Conservation (phyloP, 805 yeast genomes). For the Suhomyces kilbournensis region DNA sequence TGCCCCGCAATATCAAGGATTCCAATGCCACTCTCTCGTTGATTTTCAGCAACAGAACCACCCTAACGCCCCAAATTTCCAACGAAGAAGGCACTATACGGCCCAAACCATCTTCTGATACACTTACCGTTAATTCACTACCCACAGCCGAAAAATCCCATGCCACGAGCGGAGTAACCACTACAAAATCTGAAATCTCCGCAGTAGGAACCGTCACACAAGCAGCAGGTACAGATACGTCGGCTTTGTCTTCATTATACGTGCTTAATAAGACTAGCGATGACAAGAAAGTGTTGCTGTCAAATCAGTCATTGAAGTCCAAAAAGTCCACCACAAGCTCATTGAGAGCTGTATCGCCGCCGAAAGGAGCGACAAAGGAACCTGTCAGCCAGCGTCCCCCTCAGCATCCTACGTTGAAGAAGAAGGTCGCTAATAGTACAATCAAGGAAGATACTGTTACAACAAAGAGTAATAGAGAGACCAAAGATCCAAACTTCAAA, state of each 20-base stretch:
- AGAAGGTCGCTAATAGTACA: background rate
- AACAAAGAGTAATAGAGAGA: background rate
- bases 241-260: conserved; percentile 40
- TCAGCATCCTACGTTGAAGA: background rate
- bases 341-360: background rate
- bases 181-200: conserved; percentile 26
- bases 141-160: background rate
- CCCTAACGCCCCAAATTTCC: conserved; percentile 7
- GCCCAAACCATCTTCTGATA: background rate
- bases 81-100: background rate
- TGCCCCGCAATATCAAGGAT: conserved; percentile 10
- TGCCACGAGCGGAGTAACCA: conserved; percentile 19
- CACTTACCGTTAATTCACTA: background rate
- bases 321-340: conserved; percentile 1
- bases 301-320: conserved; percentile 7
- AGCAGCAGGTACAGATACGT: conserved; percentile 18
- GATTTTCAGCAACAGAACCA: conserved; percentile 19
- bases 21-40: conserved; percentile 26
- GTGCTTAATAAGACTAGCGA: conserved; percentile 30
- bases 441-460: background rate
- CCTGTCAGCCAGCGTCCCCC: too few relatives aligned
- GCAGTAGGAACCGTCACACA: conserved; percentile 39
- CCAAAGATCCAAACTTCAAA: background rate
- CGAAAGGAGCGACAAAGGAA: background rate
- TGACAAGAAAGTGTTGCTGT: conserved; percentile 10